Evolutionary conservation across 1,284 basidiomycete species (phyloP), one percentile per base, ranked within the genome.

Genomic region (Sanghuangporus baumii): DNA sequence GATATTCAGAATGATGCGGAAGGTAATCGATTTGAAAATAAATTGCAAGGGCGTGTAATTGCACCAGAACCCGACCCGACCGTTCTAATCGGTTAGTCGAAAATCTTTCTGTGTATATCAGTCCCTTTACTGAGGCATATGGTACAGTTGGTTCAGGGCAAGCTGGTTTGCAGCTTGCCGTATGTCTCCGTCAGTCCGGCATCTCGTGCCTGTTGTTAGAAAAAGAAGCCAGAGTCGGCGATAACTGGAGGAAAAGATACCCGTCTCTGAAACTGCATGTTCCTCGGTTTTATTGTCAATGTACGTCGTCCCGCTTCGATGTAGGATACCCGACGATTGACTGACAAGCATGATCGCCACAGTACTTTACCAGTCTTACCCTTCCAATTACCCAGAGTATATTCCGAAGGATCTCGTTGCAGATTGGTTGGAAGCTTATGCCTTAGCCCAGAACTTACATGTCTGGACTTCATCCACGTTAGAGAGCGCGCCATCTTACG

Each of bases 171-270:
- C 77, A 76, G 34, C 66, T 79, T 9, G 82, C 80, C 9, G 81
- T 83, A 14, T 74, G 81, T 14, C 78, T 85, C 62, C 76, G 76
- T 56, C 76, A 81, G 58, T 77, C 84, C 72, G 75, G 79, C 26
- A 76, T 86, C 3, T 72, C 74, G 2, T 69, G 78, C 0, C 69
- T 86, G 11, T 70, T 85, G 3, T 71, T 86, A 31, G 84, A 87
- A 65, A 72, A 70, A 38, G 72, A 77, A 43, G 65, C 72, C 34
- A 71, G 79, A 4, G 71, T 86, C 4, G 84, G 85, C 6, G 82
- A 84, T 68, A 77, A 76, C 65, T 86, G 83, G 84, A 70, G 82
- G 38, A 73, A 75, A 26, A 75, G 83, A 14, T 84, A 86, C 68
- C 76, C 79, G 41, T 76, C 78, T 1, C 68, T 84, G 34, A 77